phyloP scores from a whole-genome alignment of 1,284 basidiomycete species.

The Chondrostereum purpureum region DNA sequence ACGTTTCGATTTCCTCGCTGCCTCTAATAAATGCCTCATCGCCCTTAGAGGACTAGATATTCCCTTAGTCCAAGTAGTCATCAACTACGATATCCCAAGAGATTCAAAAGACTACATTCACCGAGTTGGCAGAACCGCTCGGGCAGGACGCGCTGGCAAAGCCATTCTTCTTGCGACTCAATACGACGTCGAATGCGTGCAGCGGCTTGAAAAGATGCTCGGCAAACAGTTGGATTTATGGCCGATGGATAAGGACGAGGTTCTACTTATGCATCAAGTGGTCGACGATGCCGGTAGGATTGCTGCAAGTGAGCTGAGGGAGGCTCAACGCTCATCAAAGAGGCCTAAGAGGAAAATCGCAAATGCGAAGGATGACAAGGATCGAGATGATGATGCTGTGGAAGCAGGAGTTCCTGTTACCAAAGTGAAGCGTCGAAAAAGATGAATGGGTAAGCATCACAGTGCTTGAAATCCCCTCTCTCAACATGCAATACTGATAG shows the following conservation, averaged over 20 bases:
- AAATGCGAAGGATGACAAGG: constrained; percentile 61
- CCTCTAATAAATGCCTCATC: constrained; percentile 3
- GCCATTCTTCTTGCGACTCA: constrained; percentile 95
- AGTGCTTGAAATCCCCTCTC: too few species aligned
- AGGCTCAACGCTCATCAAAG: constrained; percentile 36
- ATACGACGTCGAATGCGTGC: constrained; percentile 96
- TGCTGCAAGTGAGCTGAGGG: constrained; percentile 73
- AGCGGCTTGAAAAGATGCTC: constrained; percentile 89
- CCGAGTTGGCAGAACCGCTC: constrained; percentile 93
- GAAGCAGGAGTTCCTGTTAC: constrained; percentile 73
- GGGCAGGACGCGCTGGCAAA: constrained; percentile 93
- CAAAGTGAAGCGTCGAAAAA: constrained; percentile 34
- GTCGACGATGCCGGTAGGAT: constrained; percentile 85
- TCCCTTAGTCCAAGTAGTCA: constrained; percentile 91
- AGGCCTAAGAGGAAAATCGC: constrained; percentile 47
- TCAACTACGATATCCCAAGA: constrained; percentile 97
- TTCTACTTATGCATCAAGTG: constrained; percentile 81
- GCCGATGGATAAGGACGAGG: constrained; percentile 85
- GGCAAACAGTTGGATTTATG: constrained; percentile 91
- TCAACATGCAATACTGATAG: too few species aligned
- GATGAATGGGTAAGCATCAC: too few species aligned
- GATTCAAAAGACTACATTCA: constrained; percentile 99
- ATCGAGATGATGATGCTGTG: constrained; percentile 81
- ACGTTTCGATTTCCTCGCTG: not conserved
- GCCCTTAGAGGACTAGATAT: constrained; percentile 85